These are phyloP conservation scores for Phytophthora megakarya DNA, from an alignment of 352 stramenopile species.

Conservation along the genomic window DNA sequence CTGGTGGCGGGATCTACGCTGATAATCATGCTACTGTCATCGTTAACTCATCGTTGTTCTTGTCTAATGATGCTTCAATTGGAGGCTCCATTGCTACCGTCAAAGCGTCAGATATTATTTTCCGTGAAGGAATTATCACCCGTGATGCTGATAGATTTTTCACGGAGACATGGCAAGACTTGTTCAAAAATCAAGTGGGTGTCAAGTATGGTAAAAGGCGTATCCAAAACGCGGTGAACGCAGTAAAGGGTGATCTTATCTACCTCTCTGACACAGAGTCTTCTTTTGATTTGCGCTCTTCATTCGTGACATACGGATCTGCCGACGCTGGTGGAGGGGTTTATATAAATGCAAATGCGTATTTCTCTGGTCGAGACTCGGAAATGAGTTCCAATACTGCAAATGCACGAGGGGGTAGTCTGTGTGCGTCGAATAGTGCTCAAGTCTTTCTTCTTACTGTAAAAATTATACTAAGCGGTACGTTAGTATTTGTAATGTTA, in stretches of 20 bases:
- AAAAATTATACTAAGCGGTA: constrained; percentile 47
- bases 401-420: constrained; percentile 51
- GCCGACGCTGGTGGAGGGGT: constrained; percentile 54
- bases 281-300: constrained; percentile 23
- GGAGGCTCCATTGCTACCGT: constrained; percentile 38
- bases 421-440: constrained; percentile 41
- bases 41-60: constrained; percentile 38
- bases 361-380: constrained; percentile 29
- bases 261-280: constrained; percentile 37
- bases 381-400: constrained; percentile 47
- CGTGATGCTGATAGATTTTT: constrained; percentile 27
- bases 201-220: constrained; percentile 17
- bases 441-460: constrained; percentile 35
- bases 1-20: constrained; percentile 34
- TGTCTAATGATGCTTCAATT: constrained; percentile 37
- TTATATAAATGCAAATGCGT: constrained; percentile 36
- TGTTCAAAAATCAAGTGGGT: constrained; percentile 32
- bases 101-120: constrained; percentile 18
- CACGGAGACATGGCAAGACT: constrained; percentile 12
- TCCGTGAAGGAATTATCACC: constrained; percentile 27
- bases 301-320: constrained; percentile 40
- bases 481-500: neutral
- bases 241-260: constrained; percentile 39
- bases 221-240: constrained; percentile 12
- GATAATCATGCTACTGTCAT: constrained; percentile 4